Evolutionary conservation across 2,329 filamentous ascomycete genomes (phyloP), one percentile per base, ranked within the genome.

Genomic region (Simplicillium aogashimaense): DNA sequence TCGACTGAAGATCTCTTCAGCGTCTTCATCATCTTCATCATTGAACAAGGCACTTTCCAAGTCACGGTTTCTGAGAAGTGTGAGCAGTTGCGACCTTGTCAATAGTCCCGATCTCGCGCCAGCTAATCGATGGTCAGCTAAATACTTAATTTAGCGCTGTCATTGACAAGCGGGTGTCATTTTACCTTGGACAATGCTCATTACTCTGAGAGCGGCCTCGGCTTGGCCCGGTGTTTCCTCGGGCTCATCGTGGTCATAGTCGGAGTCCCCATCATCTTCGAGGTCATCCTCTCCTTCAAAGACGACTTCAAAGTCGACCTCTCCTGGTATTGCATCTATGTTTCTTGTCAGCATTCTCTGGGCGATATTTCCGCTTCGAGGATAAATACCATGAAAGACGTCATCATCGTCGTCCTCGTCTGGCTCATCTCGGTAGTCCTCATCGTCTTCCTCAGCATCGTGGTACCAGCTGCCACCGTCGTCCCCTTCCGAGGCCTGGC

Each of bases 21-120:
- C 20, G 2, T 57, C 53, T 5, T 65, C 57, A 10, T 65, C 63
- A 3, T 63, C 57, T 10, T 64, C 53, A 14, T 60, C 53, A 39
- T 57, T 57, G 39, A 63, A 58, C 3, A 65, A 42, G 15, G 60
- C 47, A 16, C 57, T 56, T 14, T 57, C 56, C 3, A 67, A 49
- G 17, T 66, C 57, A 4, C 55, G 58, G 39, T 61, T 58, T 15
- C 57, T 60, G 25, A 72, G 54, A 20, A 66, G 52, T 36, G 62
- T 57, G 35, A 68, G 40, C 1, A 72, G 49, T 40, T 70, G 64
- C 17, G 51, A 52, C 37, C 50, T 49, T 0, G 57, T 63, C 32
- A 67, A 50, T 4, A 59, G 43, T 7, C 57, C 53, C 30, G 51
- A 48, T 29, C 49, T 47, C 17, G 50, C 49, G 13, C 52, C 51